Base-by-base conservation (phyloP, 805 yeast genomes). In the Saturnispora silvae region DNA sequence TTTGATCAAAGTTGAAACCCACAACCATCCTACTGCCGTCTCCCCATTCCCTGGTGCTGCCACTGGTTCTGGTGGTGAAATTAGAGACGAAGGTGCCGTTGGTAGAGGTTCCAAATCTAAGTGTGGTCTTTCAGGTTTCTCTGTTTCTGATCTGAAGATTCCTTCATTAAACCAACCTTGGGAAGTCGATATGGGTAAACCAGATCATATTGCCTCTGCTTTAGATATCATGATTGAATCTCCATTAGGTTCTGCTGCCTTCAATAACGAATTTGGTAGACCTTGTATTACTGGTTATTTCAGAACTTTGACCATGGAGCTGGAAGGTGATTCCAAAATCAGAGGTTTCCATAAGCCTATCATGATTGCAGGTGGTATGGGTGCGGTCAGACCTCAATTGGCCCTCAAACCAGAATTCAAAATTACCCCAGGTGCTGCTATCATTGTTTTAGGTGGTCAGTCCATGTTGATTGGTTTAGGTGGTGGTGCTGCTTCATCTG, bases 31-130 rank as follows among this genome's bases (percentile, higher is more conserved):
- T 38, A 92, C 99, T 19, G 98, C 98, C 1, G 96, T 92, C 4
- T 89, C 97, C 18, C 99, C 99, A 28, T 92, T 85, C 63, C 87
- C 98, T 3, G 99, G 99, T 60, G 99, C 99, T 23, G 95, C 99
- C 30, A 92, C 99, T 11, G 99, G 99, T 45, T 87, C 97, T 9
- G 99, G 99, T 59, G 99, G 99, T 67, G 99, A 92, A 64, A 92
- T 92, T 53, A 83, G 99, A 70, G 99, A 92, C 61, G 99, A 92
- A 65, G 98, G 96, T 64, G 98, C 99, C 22, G 95, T 92, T 19
- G 99, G 99, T 45, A 77, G 96, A 59, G 99, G 99, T 32, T 89
- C 97, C 19, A 85, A 85, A 60, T 75, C 97, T 31, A 89, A 92
- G 63, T 95, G 96, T 54, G 99, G 99, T 38, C 68, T 92, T 44